Percentiles rank a stretch among this genome's conserved stretches.
Evolutionary conservation across 176 grass and related monocot genomes (phyloP).

Genomic region (Melocanna baccifera): DNA sequence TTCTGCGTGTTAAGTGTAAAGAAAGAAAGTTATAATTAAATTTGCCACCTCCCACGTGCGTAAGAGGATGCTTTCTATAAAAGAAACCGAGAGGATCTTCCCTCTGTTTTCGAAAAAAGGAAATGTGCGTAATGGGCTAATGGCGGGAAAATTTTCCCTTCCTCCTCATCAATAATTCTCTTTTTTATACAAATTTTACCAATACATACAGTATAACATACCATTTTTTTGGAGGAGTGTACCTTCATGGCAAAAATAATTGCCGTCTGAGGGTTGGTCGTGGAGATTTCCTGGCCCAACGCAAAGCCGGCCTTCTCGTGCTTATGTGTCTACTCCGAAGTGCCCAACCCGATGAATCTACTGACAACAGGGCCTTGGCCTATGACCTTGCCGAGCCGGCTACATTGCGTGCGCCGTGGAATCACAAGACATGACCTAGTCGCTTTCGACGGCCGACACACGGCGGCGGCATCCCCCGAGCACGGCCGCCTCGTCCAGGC

Average conservation of each 20-base stretch:
- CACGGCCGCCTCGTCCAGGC: conserved; percentile 12
- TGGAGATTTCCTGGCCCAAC: not conserved
- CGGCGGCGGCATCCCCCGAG: conserved; percentile 19
- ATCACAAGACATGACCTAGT: not conserved
- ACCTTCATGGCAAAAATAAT: not conserved
- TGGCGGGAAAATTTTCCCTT: not conserved
- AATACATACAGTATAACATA: not conserved
- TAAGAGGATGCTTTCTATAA: not conserved
- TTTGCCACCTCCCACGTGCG: not conserved
- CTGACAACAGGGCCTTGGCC: not conserved
- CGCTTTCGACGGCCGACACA: not conserved
- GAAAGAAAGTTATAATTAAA: not conserved
- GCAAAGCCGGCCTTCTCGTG: too few species aligned
- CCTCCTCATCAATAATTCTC: not conserved
- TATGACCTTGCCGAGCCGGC: not conserved
- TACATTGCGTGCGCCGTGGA: not conserved
- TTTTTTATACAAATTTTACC: not conserved
- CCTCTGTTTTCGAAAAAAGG: too few species aligned
- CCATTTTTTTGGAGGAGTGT: not conserved
- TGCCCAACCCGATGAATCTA: not conserved
- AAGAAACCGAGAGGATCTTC: too few species aligned
- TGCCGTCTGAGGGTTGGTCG: not conserved
- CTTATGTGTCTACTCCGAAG: not conserved
- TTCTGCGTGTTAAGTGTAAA: not conserved
- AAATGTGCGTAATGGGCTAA: not conserved